Percentiles rank a stretch among this genome's conserved stretches.
Evolutionary conservation across 2,329 filamentous ascomycete species (phyloP).

Genomic region (Microdochium nivale): DNA sequence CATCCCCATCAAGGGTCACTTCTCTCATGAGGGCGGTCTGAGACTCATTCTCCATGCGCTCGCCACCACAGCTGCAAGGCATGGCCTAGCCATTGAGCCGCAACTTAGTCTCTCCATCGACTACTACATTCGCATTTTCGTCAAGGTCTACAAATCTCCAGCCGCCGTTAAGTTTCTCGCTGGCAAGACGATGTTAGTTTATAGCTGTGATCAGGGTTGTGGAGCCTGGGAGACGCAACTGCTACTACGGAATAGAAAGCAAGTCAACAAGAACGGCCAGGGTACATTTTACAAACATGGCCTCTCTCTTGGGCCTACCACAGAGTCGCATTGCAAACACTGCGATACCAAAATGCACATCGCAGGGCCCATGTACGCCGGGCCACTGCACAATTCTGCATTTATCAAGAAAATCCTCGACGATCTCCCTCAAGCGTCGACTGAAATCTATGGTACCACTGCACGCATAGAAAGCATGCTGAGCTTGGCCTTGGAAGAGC

Average conservation of each 20-base stretch:
- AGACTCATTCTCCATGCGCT: constrained; percentile 79
- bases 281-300: constrained; percentile 70
- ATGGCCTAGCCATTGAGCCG: constrained; percentile 84
- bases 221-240: constrained; percentile 84
- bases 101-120: constrained; percentile 90
- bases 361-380: constrained; percentile 90
- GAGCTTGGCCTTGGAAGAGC: constrained; percentile 76
- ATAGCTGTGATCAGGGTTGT: constrained; percentile 84
- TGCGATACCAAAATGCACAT: constrained; percentile 83
- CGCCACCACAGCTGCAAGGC: constrained; percentile 70
- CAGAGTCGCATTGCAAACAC: constrained; percentile 63
- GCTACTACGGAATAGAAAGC: constrained; percentile 59
- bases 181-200: constrained; percentile 86
- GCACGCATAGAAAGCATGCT: constrained; percentile 86
- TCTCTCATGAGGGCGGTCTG: constrained; percentile 83
- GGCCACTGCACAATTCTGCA: constrained; percentile 72
- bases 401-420: constrained; percentile 76
- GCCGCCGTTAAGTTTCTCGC: constrained; percentile 84
- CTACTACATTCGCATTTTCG: constrained; percentile 87
- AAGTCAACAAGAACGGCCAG: constrained; percentile 60
- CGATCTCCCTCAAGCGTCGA: constrained; percentile 58
- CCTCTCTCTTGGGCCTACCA: constrained; percentile 62
- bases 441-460: constrained; percentile 68
- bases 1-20: constrained; percentile 71
- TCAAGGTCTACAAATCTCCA: constrained; percentile 70